Evolutionary conservation across 2,329 filamentous ascomycete species (phyloP).

Genomic region (Ascochyta clinopodiicola): DNA sequence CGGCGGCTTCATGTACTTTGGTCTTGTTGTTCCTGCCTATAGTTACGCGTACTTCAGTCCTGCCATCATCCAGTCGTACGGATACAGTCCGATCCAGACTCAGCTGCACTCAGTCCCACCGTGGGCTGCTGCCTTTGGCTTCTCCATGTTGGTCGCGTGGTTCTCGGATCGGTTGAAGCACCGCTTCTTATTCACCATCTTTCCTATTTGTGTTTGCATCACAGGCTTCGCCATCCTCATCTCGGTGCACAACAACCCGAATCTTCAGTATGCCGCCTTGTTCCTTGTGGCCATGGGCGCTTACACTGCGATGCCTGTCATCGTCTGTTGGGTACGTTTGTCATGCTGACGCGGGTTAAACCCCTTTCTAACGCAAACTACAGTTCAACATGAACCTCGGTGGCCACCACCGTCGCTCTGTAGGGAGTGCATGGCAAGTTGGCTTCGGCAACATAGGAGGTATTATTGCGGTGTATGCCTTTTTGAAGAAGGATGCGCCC

Average conservation of each 20-base stretch:
- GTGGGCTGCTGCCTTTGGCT: conserved; percentile 76
- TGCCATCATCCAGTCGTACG: conserved; percentile 56
- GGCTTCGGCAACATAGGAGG: conserved; percentile 59
- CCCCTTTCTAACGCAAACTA: background rate
- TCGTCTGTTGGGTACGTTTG: conserved; percentile 57
- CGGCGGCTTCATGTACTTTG: conserved; percentile 61
- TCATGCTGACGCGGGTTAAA: background rate
- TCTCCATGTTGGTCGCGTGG: conserved; percentile 77
- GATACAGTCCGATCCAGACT: conserved; percentile 60
- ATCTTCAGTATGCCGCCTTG: conserved; percentile 77
- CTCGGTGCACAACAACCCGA: conserved; percentile 69
- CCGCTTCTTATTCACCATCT: conserved; percentile 75
- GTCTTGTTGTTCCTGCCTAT: conserved; percentile 51
- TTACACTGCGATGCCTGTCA: conserved; percentile 89
- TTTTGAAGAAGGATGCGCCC: conserved; percentile 67
- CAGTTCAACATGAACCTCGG: conserved; percentile 61
- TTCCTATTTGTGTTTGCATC: conserved; percentile 73
- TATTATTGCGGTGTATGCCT: conserved; percentile 60
- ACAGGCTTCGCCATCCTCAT: conserved; percentile 78
- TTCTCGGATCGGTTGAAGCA: conserved; percentile 75
- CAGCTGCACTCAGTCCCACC: conserved; percentile 63
- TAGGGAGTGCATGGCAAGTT: conserved; percentile 59
- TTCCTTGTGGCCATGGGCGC: conserved; percentile 82
- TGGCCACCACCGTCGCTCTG: conserved; percentile 57
- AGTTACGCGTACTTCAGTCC: conserved; percentile 57